phyloP scores from a whole-genome alignment of 306 rosid species.

The Gillenia trifoliata region DNA sequence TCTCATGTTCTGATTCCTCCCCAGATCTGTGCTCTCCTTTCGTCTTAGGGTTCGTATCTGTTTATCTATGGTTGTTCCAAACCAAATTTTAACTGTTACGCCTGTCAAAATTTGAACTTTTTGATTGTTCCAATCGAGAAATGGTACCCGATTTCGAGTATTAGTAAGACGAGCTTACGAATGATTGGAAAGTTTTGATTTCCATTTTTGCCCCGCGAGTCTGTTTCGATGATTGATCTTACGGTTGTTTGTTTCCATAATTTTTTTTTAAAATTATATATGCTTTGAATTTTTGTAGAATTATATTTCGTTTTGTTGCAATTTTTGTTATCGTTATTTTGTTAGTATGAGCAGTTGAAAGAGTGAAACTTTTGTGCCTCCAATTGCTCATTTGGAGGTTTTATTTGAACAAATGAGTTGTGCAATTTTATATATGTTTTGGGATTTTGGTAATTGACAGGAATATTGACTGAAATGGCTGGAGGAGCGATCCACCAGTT shows the following conservation, averaged over 20 bases:
- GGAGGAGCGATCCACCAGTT: slow-evolving; percentile 71
- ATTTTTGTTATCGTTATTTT: background rate
- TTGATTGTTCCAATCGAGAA: background rate
- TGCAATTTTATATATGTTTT: background rate
- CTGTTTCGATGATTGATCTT: background rate
- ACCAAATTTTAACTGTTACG: background rate
- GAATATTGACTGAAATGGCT: slow-evolving; percentile 58
- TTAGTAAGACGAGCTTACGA: background rate
- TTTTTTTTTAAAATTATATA: too few species aligned
- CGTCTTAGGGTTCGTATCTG: slow-evolving; percentile 3
- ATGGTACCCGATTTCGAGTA: background rate
- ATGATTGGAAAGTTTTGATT: background rate
- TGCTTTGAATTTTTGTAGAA: background rate
- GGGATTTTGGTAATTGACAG: slow-evolving; percentile 25
- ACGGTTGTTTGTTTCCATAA: background rate
- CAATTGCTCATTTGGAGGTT: background rate
- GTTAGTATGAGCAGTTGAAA: background rate
- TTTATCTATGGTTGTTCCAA: background rate
- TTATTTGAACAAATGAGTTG: background rate
- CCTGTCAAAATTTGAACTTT: background rate
- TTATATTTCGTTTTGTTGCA: background rate
- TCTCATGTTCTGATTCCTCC: background rate
- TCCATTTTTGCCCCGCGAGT: too few species aligned
- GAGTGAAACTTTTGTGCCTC: background rate
- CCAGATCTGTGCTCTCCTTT: slow-evolving; percentile 3